Evolutionary conservation across 1,284 basidiomycete species (phyloP), one percentile per base, ranked within the genome.

Genomic region (Chalciporus piperatoides): DNA sequence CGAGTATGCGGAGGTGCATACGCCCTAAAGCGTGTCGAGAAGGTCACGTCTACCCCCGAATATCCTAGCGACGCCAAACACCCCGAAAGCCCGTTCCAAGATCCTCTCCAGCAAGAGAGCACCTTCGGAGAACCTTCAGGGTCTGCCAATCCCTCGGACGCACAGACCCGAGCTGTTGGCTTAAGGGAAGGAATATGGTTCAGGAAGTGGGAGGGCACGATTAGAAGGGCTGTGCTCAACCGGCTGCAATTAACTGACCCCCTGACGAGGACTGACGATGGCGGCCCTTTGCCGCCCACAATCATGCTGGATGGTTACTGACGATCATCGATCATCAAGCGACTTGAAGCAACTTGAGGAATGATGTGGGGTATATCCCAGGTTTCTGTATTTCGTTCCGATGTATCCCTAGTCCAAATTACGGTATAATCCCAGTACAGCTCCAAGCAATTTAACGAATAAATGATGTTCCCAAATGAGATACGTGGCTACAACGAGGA

Each of bases 121-220:
- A 27, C 17, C 15, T 14, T 6, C 19, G 44, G 28, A 33, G 51
- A 51, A 12, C n/a, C 45, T 15, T 55, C 58, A 10, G 58, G 49
- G 43, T 53, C 49, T 15, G 15, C 38, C 37, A 24, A 19, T 19
- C 67, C 68, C n/a, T 52, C 63, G 5, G 57, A 61, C 27, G 68
- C 71, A 6, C 59, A 52, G 9, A 69, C 66, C 19, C 68, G 63
- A 51, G 59, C 81, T 6, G 59, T 77, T 2, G 89, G 89, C 1
- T 58, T 80, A 49, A 75, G 75, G 52, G 90, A 91, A 66, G 84
- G 82, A 5, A 78, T 84, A 55, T 92, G 87, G 87, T 86, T 89
- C 66, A 76, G 76, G 60, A 73, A 73, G 44, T 91, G 89, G 87
- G 84, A 90, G 58, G 74, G 73, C 32, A 74, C 79, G 3, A 88